Evolutionary conservation across 1,139 yeast genomes (phyloP), one percentile per base, ranked within the genome.

Genomic region (Pichiaceae sp.): DNA sequence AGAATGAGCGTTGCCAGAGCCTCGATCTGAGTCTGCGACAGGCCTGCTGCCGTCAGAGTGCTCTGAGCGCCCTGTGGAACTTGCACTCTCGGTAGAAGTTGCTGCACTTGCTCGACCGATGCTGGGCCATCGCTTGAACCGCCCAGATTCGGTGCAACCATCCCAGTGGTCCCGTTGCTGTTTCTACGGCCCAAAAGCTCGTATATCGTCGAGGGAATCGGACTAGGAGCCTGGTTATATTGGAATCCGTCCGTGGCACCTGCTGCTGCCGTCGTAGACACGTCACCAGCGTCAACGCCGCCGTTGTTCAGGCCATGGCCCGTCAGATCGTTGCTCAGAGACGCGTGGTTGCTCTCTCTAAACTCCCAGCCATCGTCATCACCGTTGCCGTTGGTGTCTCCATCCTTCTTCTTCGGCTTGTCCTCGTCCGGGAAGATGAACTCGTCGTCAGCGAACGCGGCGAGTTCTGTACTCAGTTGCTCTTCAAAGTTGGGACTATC

Each of bases 391-490:
- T 34, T 37, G 20, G 38, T 29, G 28, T 40, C 40, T 14, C 40
- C 38, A n/a, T 32, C 12, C 17, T 31, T 31, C 27, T 54, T 50
- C 29, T 59, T 56, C 3, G 79, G 78, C 53, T 80, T 79, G 30
- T 79, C 87, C 52, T 81, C 89, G 52, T 81, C 91, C 0, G 87
- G 86, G 52, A 81, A 81, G 3, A 81, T 71, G 47, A 81, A 81
- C 7, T 81, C 70, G 44, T 80, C 87, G 49, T 81, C 87, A 1
- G 87, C 89, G 66, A 81, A 81, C 1, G 86, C 87, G 15, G 86
- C 82, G 46, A 81, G 64, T 53, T 81, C 91, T 26, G 80, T 74
- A 21, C 82, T 75, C 21, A 80, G 59, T 46, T 80, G 80, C 39
- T 80, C 84, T 50, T 80, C 87, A 29, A 75, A 69, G 42, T 67